phyloP scores from a whole-genome alignment of 345 rosid genomes.

The Rhizophora apiculata region DNA sequence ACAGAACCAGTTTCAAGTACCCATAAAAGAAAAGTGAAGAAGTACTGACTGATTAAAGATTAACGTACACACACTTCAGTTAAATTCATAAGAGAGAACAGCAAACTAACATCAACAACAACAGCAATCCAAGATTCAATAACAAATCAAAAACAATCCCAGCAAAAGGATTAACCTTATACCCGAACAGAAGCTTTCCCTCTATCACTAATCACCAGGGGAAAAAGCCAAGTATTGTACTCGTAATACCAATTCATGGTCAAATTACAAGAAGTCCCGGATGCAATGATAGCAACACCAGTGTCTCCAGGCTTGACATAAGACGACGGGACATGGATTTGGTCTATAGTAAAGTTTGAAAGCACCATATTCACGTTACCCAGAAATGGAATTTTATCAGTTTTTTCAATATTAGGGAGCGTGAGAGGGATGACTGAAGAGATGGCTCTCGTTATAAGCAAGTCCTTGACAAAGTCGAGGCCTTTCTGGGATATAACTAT shows the following conservation, averaged over 20 bases:
- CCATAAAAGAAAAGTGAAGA: too few species aligned
- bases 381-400: constrained; percentile 56
- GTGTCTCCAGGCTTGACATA: constrained; percentile 68
- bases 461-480: constrained; percentile 74
- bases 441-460: constrained; percentile 64
- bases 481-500: constrained; percentile 68
- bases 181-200: constrained; percentile 93
- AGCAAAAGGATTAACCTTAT: not conserved
- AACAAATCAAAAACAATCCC: not conserved
- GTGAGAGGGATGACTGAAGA: constrained; percentile 65
- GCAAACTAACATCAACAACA: not conserved
- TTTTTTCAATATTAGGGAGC: constrained; percentile 57
- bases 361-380: constrained; percentile 63
- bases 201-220: constrained; percentile 61
- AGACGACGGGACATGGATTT: constrained; percentile 64
- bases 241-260: constrained; percentile 84
- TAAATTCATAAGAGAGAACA: too few species aligned
- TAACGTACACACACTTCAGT: too few species aligned
- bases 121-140: not conserved
- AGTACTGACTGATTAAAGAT: too few species aligned
- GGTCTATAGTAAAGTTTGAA: constrained; percentile 62
- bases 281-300: constrained; percentile 71
- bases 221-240: constrained; percentile 68
- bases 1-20: too few species aligned
- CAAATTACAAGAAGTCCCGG: constrained; percentile 81